Percentiles rank a stretch among this genome's conserved stretches.
These are phyloP conservation scores for Hebeloma cylindrosporum DNA, from an alignment of 768 basidiomycete species.

Conservation along the genomic window DNA sequence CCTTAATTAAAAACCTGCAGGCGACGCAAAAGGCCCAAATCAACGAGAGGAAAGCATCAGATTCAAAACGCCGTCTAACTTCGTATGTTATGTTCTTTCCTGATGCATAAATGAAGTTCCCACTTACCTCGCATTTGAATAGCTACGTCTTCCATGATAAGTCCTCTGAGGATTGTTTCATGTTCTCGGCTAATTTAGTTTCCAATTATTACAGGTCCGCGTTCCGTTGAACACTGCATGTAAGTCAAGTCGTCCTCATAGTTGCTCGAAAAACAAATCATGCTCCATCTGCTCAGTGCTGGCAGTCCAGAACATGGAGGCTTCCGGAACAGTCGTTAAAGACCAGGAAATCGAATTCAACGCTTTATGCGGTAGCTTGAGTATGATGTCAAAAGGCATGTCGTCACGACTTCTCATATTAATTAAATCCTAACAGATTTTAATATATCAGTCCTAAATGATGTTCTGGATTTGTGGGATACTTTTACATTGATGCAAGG, in stretches of 20 bases:
- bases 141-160: slow-evolving; percentile 81
- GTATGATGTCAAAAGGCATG: slow-evolving; percentile 85
- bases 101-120: neutral
- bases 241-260: slow-evolving; percentile 30
- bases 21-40: slow-evolving; percentile 76
- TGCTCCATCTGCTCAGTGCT: slow-evolving; percentile 46
- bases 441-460: slow-evolving; percentile 58
- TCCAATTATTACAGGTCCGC: slow-evolving; percentile 57
- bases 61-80: slow-evolving; percentile 80
- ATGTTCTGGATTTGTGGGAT: slow-evolving; percentile 75
- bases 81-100: slow-evolving; percentile 50
- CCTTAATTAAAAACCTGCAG: slow-evolving; percentile 20
- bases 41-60: slow-evolving; percentile 71
- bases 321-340: slow-evolving; percentile 66
- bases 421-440: slow-evolving; percentile 8
- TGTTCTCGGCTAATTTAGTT: slow-evolving; percentile 10
- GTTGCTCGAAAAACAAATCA: neutral
- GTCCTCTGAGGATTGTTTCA: slow-evolving; percentile 28
- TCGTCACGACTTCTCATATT: slow-evolving; percentile 6
- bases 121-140: slow-evolving; percentile 3
- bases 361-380: slow-evolving; percentile 77
- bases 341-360: slow-evolving; percentile 87
- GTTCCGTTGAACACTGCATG: slow-evolving; percentile 80
- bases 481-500: slow-evolving; percentile 1
- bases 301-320: slow-evolving; percentile 92